Percentiles rank a stretch among this genome's conserved stretches.
Evolutionary conservation across 2,329 filamentous ascomycete species (phyloP).

Genomic region (Didymella arachidicola): DNA sequence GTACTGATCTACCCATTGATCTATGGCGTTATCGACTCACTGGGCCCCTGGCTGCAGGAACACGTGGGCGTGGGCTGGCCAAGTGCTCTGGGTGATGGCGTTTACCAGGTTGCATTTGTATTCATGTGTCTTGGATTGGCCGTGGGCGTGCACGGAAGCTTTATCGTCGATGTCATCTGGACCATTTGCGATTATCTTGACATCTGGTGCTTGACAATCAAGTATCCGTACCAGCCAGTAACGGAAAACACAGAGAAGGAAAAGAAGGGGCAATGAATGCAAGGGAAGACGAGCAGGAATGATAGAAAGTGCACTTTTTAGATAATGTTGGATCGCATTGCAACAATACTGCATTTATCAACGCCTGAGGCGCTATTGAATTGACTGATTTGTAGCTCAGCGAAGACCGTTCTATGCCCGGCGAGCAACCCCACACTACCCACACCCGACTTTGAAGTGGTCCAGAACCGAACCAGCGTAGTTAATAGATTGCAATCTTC

Average conservation of each 20-base stretch:
- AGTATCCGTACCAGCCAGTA: slow-evolving; percentile 70
- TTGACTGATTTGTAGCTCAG: too few relatives aligned
- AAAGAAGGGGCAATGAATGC: slow-evolving; percentile 36
- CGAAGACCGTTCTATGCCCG: background rate
- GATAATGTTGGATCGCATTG: background rate
- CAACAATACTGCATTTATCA: too few relatives aligned
- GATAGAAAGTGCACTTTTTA: background rate
- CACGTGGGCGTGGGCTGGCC: slow-evolving; percentile 56
- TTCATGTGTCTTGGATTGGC: slow-evolving; percentile 86
- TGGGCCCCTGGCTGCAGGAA: slow-evolving; percentile 71
- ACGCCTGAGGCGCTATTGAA: too few relatives aligned
- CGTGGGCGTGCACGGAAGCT: slow-evolving; percentile 93
- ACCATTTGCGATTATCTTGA: slow-evolving; percentile 98
- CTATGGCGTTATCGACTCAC: slow-evolving; percentile 79
- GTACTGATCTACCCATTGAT: slow-evolving; percentile 80
- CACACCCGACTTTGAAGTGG: too few relatives aligned
- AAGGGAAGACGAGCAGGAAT: background rate
- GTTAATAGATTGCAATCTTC: too few relatives aligned
- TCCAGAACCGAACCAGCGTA: too few relatives aligned
- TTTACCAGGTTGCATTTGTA: slow-evolving; percentile 91
- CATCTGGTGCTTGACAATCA: slow-evolving; percentile 98
- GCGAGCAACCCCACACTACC: background rate
- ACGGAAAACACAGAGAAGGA: slow-evolving; percentile 37
- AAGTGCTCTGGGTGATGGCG: slow-evolving; percentile 60
- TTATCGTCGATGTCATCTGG: slow-evolving; percentile 95